Evolutionary conservation across 2,329 filamentous ascomycete genomes (phyloP), one percentile per base, ranked within the genome.

Genomic region (Scolecobasidium constrictum): DNA sequence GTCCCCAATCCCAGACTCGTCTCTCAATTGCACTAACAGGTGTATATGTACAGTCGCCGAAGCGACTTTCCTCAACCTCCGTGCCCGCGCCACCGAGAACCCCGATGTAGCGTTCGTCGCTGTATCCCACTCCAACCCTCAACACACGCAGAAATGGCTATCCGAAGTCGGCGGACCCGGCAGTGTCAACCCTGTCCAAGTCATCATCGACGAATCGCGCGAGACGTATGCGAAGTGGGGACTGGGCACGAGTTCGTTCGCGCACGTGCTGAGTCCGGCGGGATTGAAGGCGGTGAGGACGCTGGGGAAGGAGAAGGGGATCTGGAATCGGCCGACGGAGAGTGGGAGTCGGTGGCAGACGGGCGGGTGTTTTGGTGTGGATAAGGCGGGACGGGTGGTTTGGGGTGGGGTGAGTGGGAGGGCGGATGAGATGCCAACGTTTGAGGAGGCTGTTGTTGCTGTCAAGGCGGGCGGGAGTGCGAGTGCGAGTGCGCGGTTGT

Each of bases 281-380:
- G 67, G 71, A n/a, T 48, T 85, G 45, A 75, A 68, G 52, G 67
- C 64, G n/a, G 69, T 72, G 2, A 73, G 74, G 47, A 70, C 63
- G 44, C 61, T 85, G 19, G 76, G 72, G 11, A 72, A 67, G 47
- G 62, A 72, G 38, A 78, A 85, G 54, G 71, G 75, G 12, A 81
- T 85, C 49, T 80, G 74, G 71, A 80, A 80, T 54, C 61, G 73
- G 18, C 68, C 75, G 3, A 78, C 76, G 2, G 75, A 81, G 59
- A 81, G 73, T 53, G 81, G 81, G 31, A 76, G 63, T 49, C 61
- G 78, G 41, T 86, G 81, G 81, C 81, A 86, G 68, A 80, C 64
- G 19, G 67, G 72, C 36, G 81, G 81, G 20, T 74, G 72, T 20
- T 86, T 78, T 60, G 78, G 73, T 2, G 60, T 81, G 20, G 75